Percentiles rank a stretch among this genome's conserved stretches.
phyloP scores from a whole-genome alignment of 371 early-diverging fungal genomes.

The Rhizomucor miehei region DNA sequence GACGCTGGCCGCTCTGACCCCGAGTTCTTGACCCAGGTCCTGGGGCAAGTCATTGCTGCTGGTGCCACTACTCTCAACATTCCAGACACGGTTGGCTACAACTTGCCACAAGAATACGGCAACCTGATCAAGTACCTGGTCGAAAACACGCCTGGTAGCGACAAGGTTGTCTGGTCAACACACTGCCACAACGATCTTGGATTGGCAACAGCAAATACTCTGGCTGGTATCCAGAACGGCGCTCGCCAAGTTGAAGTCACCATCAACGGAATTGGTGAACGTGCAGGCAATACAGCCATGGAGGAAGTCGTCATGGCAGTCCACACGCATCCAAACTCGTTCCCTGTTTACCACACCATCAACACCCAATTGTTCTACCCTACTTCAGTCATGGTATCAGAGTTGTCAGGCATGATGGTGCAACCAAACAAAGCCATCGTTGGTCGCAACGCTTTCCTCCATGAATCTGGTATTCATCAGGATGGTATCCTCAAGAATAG shows the following conservation, averaged over 20 bases:
- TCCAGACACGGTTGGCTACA: constrained; percentile 96
- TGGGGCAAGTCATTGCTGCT: constrained; percentile 87
- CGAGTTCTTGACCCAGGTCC: constrained; percentile 81
- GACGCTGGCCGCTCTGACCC: constrained; percentile 91
- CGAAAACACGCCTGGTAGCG: constrained; percentile 71
- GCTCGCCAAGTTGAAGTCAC: constrained; percentile 97
- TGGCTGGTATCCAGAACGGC: constrained; percentile 87
- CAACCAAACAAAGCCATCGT: constrained; percentile 98
- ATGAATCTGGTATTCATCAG: constrained; percentile 97
- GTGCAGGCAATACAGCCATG: constrained; percentile 96
- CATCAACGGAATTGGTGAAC: constrained; percentile 97
- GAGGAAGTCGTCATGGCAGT: constrained; percentile 96
- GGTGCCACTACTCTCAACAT: constrained; percentile 96
- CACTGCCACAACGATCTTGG: constrained; percentile 98
- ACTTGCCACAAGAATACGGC: constrained; percentile 89
- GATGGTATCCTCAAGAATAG: constrained; percentile 96
- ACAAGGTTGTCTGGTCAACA: constrained; percentile 81
- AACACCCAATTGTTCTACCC: constrained; percentile 86
- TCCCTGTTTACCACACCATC: constrained; percentile 85
- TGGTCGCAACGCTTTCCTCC: constrained; percentile 95
- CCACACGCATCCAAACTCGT: constrained; percentile 80
- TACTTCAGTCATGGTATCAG: constrained; percentile 85
- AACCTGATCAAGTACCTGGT: constrained; percentile 77
- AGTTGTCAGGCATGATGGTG: constrained; percentile 88
- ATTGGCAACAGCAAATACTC: constrained; percentile 93